These are phyloP conservation scores for Spathaspora sp. DNA, from an alignment of 805 yeast genomes.

Conservation along the genomic window DNA sequence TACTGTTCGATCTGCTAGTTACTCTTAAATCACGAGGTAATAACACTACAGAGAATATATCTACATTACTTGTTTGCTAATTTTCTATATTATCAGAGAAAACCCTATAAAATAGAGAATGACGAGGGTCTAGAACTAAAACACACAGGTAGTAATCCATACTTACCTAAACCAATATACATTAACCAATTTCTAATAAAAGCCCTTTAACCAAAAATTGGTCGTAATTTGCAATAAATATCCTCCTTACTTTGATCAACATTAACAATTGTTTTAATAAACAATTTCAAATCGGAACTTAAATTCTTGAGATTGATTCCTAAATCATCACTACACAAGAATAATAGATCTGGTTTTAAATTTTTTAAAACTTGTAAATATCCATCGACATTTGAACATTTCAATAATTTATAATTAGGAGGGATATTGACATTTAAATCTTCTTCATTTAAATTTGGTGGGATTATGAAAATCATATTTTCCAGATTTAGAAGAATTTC, in stretches of 20 bases:
- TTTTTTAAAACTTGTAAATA: conserved; percentile 36
- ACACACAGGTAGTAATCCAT: not conserved
- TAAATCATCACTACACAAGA: conserved; percentile 40
- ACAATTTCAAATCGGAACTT: conserved; percentile 34
- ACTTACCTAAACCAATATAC: not conserved
- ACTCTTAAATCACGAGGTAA: not conserved
- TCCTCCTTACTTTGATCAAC: conserved; percentile 16
- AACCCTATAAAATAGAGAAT: not conserved
- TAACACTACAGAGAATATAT: not conserved
- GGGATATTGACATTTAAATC: conserved; percentile 23
- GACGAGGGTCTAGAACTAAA: not conserved
- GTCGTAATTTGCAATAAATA: conserved; percentile 9
- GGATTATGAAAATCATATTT: conserved; percentile 41
- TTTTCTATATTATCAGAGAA: not conserved
- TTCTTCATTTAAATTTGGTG: conserved; percentile 39
- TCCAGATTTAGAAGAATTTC: conserved; percentile 33
- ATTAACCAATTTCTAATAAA: not conserved
- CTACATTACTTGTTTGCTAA: not conserved
- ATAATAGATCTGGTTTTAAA: conserved; percentile 37
- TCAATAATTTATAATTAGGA: conserved; percentile 35
- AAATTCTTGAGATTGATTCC: conserved; percentile 24
- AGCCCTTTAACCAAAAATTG: conserved; percentile 6
- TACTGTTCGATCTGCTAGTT: too few relatives aligned
- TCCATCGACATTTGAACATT: conserved; percentile 38
- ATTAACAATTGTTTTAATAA: conserved; percentile 33